Evolutionary conservation across 305 asterid species (phyloP).

Genomic region (Rubia tinctorum): DNA sequence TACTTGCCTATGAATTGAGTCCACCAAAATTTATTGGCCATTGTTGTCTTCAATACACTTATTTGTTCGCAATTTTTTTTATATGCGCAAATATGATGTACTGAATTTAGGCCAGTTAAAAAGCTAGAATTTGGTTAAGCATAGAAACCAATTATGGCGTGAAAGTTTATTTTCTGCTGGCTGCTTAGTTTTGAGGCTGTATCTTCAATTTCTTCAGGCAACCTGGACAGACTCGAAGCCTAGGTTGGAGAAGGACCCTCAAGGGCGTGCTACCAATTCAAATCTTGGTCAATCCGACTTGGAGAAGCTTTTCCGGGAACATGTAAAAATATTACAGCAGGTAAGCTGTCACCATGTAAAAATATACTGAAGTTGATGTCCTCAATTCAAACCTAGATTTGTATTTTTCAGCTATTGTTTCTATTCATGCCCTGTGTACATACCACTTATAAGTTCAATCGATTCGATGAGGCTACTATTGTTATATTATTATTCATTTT

Average conservation of each 20-base stretch:
- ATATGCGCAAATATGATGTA: neutral
- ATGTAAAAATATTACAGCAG: constrained; percentile 74
- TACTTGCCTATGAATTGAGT: neutral
- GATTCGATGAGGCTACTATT: neutral
- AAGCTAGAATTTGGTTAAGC: neutral
- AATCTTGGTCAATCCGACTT: constrained; percentile 80
- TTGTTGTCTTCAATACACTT: neutral
- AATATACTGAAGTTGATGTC: neutral
- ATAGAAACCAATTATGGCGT: neutral
- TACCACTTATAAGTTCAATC: neutral
- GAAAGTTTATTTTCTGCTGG: neutral
- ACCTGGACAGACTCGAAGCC: constrained; percentile 92
- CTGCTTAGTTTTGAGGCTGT: neutral
- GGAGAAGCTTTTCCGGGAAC: constrained; percentile 96
- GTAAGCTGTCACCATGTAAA: constrained; percentile 35
- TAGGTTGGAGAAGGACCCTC: constrained; percentile 97
- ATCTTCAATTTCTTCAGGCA: constrained; percentile 47
- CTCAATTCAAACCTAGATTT: neutral
- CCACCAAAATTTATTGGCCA: neutral
- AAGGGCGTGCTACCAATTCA: constrained; percentile 85
- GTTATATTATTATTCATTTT: neutral
- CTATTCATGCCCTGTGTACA: neutral
- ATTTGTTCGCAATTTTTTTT: neutral
- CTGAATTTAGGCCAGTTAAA: neutral
- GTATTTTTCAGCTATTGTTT: neutral